Percentiles rank a stretch among this genome's conserved stretches.
These are phyloP conservation scores for Dothiorella sarmentorum DNA, from an alignment of 2,329 filamentous ascomycete species.

Conservation along the genomic window DNA sequence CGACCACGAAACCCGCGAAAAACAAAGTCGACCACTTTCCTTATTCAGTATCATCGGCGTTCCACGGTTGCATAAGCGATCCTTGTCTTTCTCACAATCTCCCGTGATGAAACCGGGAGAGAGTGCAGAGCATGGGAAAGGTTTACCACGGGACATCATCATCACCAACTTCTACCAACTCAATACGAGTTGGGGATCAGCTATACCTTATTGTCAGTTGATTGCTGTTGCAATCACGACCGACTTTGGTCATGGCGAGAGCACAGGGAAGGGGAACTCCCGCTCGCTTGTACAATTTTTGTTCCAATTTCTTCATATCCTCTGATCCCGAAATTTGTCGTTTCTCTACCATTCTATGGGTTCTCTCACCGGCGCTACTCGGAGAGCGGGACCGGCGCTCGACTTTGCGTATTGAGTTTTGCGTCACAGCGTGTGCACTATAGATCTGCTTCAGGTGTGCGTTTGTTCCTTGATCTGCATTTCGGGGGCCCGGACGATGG, in stretches of 20 bases:
- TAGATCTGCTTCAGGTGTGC: conserved; percentile 2
- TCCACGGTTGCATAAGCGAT: conserved; percentile 12
- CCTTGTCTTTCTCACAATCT: conserved; percentile 8
- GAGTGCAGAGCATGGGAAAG: conserved; percentile 10
- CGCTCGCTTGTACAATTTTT: conserved; percentile 11
- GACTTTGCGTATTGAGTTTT: not conserved
- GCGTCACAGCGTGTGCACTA: not conserved
- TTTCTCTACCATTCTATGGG: conserved; percentile 4
- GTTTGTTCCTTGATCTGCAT: not conserved
- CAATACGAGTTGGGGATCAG: not conserved
- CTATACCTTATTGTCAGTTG: not conserved
- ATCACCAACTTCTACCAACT: not conserved
- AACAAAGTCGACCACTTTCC: conserved; percentile 1
- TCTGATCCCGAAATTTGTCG: conserved; percentile 8
- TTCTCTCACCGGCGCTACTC: conserved; percentile 3
- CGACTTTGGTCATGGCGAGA: conserved; percentile 9
- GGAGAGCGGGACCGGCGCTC: conserved; percentile 8
- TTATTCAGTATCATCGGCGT: conserved; percentile 1
- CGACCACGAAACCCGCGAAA: conserved; percentile 9
- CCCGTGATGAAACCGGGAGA: conserved; percentile 11
- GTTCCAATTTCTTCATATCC: conserved; percentile 11
- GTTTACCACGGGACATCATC: conserved; percentile 1
- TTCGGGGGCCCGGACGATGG: not conserved
- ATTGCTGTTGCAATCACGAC: conserved; percentile 10
- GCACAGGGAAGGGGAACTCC: conserved; percentile 13